Evolutionary conservation across 345 rosid genomes (phyloP).

Genomic region (Noccaea bulbosa): DNA sequence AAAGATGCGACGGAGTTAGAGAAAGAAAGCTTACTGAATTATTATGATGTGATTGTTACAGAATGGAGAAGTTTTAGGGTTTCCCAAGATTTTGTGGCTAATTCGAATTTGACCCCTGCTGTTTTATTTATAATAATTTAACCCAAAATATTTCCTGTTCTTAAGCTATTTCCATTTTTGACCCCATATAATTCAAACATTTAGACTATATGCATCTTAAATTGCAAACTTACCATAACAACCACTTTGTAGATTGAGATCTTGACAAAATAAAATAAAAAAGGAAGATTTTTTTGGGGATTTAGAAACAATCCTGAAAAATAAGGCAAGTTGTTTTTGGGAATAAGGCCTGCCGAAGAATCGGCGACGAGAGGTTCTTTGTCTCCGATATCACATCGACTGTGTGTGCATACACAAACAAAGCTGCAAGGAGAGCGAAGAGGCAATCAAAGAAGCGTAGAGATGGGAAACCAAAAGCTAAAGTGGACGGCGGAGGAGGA

Average conservation of each 20-base stretch:
- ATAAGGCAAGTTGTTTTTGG: background rate
- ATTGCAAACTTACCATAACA: slow-evolving; percentile 1
- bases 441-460: slow-evolving; percentile 4
- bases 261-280: background rate
- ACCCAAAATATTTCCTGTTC: background rate
- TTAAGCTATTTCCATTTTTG: background rate
- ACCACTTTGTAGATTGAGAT: slow-evolving; percentile 4
- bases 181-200: background rate
- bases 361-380: slow-evolving; percentile 17
- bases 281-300: slow-evolving; percentile 3
- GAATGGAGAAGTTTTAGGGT: slow-evolving; percentile 10
- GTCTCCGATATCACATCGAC: slow-evolving; percentile 9
- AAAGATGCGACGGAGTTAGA: slow-evolving; percentile 9
- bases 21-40: background rate
- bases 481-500: slow-evolving; percentile 89
- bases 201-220: slow-evolving; percentile 4
- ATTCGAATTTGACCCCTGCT: slow-evolving; percentile 32
- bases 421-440: slow-evolving; percentile 3
- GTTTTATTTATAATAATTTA: background rate
- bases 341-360: slow-evolving; percentile 16
- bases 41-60: background rate
- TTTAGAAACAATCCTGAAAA: background rate
- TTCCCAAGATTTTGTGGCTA: background rate
- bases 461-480: slow-evolving; percentile 87
- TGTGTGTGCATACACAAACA: background rate